Evolutionary conservation across 257 asterid species (phyloP).

Genomic region (Penstemon newberryi): DNA sequence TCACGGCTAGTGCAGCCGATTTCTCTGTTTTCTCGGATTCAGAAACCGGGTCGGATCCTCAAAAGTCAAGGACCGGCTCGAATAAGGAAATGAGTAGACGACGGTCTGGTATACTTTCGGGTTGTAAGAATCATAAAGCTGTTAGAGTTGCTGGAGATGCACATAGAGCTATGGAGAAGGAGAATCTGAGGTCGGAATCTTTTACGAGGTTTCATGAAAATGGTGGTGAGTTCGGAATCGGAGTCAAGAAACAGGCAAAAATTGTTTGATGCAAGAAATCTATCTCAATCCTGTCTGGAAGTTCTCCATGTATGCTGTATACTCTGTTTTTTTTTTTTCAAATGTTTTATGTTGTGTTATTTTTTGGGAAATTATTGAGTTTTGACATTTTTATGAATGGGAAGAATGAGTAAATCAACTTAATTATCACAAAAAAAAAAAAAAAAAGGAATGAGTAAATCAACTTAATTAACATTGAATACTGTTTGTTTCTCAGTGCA

Average conservation of each 20-base stretch:
- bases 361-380: too few relatives aligned
- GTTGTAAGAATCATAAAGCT: slow-evolving; percentile 53
- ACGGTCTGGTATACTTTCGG: slow-evolving; percentile 39
- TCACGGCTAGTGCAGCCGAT: slow-evolving; percentile 58
- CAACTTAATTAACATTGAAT: too few relatives aligned
- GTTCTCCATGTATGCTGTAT: slow-evolving; percentile 26
- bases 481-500: too few relatives aligned
- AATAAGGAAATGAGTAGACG: slow-evolving; percentile 14
- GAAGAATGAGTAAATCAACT: too few relatives aligned
- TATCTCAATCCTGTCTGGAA: slow-evolving; percentile 27
- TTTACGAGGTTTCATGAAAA: slow-evolving; percentile 29
- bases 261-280: slow-evolving; percentile 16
- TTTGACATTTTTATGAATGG: too few relatives aligned
- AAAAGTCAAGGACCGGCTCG: not conserved
- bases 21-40: slow-evolving; percentile 44
- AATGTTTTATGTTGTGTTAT: not conserved
- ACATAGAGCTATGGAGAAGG: slow-evolving; percentile 1
- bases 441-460: too few relatives aligned
- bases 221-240: slow-evolving; percentile 22
- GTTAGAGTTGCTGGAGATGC: slow-evolving; percentile 51
- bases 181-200: slow-evolving; percentile 27
- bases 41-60: slow-evolving; percentile 30
- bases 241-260: slow-evolving; percentile 30
- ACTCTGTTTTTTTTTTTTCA: not conserved
- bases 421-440: too few relatives aligned